Evolutionary conservation across 1,284 basidiomycete genomes (phyloP).

Genomic region (Trichosporon inkin): DNA sequence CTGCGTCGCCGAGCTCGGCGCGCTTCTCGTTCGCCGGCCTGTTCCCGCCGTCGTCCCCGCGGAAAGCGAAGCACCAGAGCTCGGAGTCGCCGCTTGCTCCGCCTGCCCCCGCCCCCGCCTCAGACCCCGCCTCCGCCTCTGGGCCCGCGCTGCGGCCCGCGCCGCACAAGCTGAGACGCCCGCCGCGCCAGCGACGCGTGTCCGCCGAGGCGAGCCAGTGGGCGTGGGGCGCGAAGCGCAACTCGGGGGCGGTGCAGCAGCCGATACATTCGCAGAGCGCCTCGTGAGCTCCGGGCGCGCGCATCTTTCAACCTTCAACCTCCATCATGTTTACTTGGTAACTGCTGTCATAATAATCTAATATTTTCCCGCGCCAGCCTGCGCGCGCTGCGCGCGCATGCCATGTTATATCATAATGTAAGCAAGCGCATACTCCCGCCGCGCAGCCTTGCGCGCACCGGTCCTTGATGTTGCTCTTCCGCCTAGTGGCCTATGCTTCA

Average conservation of each 20-base stretch:
- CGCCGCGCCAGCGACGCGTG: neutral
- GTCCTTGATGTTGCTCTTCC: constrained; percentile 1
- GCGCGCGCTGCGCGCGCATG: too few relatives aligned
- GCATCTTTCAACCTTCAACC: too few relatives aligned
- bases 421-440: constrained; percentile 3
- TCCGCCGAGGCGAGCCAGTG: constrained; percentile 1
- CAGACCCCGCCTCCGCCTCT: too few relatives aligned
- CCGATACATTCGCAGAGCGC: too few relatives aligned
- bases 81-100: too few relatives aligned
- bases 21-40: neutral
- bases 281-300: too few relatives aligned
- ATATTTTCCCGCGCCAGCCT: too few relatives aligned
- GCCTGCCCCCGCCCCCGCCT: too few relatives aligned
- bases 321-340: too few relatives aligned
- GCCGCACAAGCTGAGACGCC: neutral
- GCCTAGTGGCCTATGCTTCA: neutral
- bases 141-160: too few relatives aligned
- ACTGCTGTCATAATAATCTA: too few relatives aligned
- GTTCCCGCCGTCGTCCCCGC: neutral
- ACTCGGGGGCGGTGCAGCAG: neutral
- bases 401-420: neutral
- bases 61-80: neutral
- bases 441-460: neutral
- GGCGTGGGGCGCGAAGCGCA: neutral
- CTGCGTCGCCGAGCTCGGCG: neutral